Evolutionary conservation across 2,329 filamentous ascomycete genomes (phyloP).

Genomic region (Microascus cirrosus): DNA sequence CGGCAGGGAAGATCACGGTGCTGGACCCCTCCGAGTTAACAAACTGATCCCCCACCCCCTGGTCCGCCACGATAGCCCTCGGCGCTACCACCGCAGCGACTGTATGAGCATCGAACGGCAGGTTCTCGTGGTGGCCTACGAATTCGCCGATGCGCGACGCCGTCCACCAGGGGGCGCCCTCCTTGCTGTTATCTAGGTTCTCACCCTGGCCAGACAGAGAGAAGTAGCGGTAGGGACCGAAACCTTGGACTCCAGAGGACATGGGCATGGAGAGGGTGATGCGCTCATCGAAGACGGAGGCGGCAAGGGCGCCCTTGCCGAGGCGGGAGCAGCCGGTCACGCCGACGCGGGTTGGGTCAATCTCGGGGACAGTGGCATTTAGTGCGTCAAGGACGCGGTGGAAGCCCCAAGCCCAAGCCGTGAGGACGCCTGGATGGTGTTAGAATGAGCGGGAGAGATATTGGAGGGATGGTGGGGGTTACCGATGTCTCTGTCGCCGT

Average conservation of each 20-base stretch:
- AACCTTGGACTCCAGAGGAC: constrained; percentile 43
- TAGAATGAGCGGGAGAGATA: neutral
- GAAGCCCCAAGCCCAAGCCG: constrained; percentile 45
- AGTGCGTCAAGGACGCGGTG: constrained; percentile 40
- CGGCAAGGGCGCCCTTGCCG: constrained; percentile 41
- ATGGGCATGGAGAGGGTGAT: constrained; percentile 45
- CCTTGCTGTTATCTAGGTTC: constrained; percentile 36
- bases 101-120: constrained; percentile 47
- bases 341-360: constrained; percentile 27
- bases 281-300: constrained; percentile 37
- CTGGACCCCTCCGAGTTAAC: constrained; percentile 36
- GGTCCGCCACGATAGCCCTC: constrained; percentile 41
- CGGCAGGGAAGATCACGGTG: constrained; percentile 32
- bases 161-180: constrained; percentile 45
- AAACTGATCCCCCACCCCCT: constrained; percentile 37
- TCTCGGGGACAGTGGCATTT: constrained; percentile 32
- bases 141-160: constrained; percentile 38
- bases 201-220: constrained; percentile 26
- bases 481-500: constrained; percentile 33
- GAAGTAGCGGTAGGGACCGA: constrained; percentile 30
- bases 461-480: constrained; percentile 7
- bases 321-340: constrained; percentile 44
- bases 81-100: constrained; percentile 48
- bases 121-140: constrained; percentile 39
- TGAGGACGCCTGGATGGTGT: constrained; percentile 24